These are phyloP conservation scores for Lactarius evosmus DNA, from an alignment of 768 basidiomycete genomes.

Conservation along the genomic window DNA sequence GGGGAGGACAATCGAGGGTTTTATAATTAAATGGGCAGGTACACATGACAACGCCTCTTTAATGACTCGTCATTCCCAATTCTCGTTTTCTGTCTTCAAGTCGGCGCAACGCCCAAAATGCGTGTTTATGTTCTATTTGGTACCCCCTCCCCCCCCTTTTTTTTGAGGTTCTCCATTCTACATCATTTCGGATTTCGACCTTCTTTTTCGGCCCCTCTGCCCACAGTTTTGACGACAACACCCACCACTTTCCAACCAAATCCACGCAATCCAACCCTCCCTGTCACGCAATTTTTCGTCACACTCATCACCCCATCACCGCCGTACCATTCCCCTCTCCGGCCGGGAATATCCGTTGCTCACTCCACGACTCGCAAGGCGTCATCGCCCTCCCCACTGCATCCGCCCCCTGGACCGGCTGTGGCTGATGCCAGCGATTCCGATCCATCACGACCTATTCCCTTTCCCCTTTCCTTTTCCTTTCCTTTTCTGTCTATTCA, in stretches of 20 bases:
- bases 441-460: not conserved
- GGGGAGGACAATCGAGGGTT: not conserved
- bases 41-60: constrained; percentile 20
- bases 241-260: not conserved
- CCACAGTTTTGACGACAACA: not conserved
- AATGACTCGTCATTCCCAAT: constrained; percentile 20
- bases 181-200: not conserved
- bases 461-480: too few relatives aligned
- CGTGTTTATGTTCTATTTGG: constrained; percentile 9
- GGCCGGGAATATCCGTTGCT: not conserved
- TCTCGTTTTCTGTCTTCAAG: not conserved
- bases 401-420: not conserved
- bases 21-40: constrained; percentile 15
- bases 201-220: not conserved
- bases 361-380: not conserved
- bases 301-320: not conserved
- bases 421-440: not conserved
- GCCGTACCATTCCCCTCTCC: not conserved
- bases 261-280: not conserved
- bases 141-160: not conserved
- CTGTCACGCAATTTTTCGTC: not conserved
- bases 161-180: constrained; percentile 1
- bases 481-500: not conserved
- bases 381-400: not conserved
- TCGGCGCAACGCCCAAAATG: constrained; percentile 18